These are phyloP conservation scores for Hysterium pulicare DNA, from an alignment of 2,329 filamentous ascomycete genomes.

Conservation along the genomic window DNA sequence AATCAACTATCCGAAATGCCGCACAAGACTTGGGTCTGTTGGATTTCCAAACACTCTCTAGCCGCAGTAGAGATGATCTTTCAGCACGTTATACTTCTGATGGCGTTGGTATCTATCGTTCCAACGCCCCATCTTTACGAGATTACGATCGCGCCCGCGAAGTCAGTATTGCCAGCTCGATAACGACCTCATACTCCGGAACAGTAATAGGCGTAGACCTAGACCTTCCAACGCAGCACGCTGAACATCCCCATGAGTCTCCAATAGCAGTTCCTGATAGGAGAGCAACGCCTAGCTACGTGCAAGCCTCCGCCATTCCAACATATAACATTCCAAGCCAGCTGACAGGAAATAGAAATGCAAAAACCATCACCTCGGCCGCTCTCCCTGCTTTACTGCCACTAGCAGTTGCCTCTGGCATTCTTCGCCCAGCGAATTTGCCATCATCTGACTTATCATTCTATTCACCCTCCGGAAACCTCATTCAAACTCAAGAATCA, in stretches of 20 bases:
- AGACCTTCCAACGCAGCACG: slow-evolving; percentile 10
- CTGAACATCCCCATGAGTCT: not conserved
- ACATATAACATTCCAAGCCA: not conserved
- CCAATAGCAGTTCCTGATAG: not conserved
- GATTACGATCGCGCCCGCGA: slow-evolving; percentile 16
- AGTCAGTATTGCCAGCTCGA: slow-evolving; percentile 32
- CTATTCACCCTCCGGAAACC: slow-evolving; percentile 33
- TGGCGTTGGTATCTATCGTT: slow-evolving; percentile 18
- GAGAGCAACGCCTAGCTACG: not conserved
- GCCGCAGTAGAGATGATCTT: slow-evolving; percentile 17
- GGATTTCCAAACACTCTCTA: slow-evolving; percentile 12
- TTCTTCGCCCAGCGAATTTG: slow-evolving; percentile 25
- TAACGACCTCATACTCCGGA: slow-evolving; percentile 33
- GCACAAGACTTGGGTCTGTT: too few species aligned
- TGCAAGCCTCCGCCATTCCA: not conserved
- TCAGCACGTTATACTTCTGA: slow-evolving; percentile 21
- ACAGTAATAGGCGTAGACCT: slow-evolving; percentile 34
- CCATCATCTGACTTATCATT: slow-evolving; percentile 28
- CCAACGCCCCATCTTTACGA: slow-evolving; percentile 16
- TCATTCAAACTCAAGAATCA: slow-evolving; percentile 24
- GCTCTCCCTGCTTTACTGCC: slow-evolving; percentile 36
- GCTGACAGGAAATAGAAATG: not conserved
- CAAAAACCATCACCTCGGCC: slow-evolving; percentile 29
- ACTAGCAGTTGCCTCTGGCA: slow-evolving; percentile 35
- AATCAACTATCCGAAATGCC: slow-evolving; percentile 12